phyloP scores from a whole-genome alignment of 169 alveolate species.

The Amoebophrya sp. region DNA sequence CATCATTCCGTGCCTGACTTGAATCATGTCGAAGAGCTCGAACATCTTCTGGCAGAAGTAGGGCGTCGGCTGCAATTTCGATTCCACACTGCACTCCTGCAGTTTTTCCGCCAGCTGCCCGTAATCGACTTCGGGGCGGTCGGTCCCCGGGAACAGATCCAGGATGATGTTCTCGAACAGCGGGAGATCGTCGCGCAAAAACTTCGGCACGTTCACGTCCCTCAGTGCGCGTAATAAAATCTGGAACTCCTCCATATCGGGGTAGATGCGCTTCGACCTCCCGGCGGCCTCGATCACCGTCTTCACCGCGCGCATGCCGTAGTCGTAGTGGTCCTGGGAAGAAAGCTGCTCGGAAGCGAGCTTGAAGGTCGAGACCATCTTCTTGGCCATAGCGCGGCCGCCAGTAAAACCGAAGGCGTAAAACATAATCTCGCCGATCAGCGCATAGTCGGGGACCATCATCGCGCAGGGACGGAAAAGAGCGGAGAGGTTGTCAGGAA shows the following conservation, averaged over 20 bases:
- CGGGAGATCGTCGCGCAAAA: slow-evolving; percentile 81
- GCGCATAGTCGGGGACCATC: slow-evolving; percentile 86
- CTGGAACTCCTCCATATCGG: neutral
- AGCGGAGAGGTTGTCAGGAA: slow-evolving; percentile 89
- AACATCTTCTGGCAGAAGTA: slow-evolving; percentile 64
- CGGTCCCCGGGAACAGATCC: slow-evolving; percentile 80
- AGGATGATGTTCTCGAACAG: slow-evolving; percentile 79
- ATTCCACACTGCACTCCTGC: slow-evolving; percentile 38
- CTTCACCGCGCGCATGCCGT: slow-evolving; percentile 92
- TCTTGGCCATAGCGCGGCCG: slow-evolving; percentile 72
- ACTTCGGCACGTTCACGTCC: slow-evolving; percentile 87
- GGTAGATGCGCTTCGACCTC: neutral
- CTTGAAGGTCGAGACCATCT: slow-evolving; percentile 71
- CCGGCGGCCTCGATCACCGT: slow-evolving; percentile 87
- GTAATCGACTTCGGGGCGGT: slow-evolving; percentile 63
- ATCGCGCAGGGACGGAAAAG: slow-evolving; percentile 90
- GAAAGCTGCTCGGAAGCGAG: slow-evolving; percentile 76
- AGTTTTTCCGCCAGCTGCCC: slow-evolving; percentile 58
- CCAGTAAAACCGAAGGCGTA: slow-evolving; percentile 86
- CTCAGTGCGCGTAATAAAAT: slow-evolving; percentile 56
- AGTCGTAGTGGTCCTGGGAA: slow-evolving; percentile 86
- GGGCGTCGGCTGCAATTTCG: slow-evolving; percentile 62
- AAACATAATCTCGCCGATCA: slow-evolving; percentile 80
- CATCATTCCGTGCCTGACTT: slow-evolving; percentile 90
- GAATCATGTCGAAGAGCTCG: slow-evolving; percentile 80